A percentile compares a stretch with the other conserved stretches of the same genome.
These are phyloP conservation scores for Ophiostoma triangulosporum DNA, from an alignment of 2,329 filamentous ascomycete genomes.

Conservation along the genomic window DNA sequence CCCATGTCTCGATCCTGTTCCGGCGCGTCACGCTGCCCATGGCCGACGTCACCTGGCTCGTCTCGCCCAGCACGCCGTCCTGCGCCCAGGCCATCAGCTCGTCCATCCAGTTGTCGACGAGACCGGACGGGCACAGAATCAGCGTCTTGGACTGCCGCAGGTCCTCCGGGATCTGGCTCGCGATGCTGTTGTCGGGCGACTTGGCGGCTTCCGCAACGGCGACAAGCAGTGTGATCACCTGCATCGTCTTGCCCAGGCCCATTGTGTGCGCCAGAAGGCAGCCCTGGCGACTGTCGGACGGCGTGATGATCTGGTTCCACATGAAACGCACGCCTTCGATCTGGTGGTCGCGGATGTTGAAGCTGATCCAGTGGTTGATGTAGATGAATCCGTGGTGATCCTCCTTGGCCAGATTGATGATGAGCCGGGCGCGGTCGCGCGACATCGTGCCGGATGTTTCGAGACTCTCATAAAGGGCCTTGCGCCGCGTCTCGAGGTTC, in stretches of 20 bases:
- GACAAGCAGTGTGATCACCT: conserved; percentile 71
- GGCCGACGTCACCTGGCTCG: conserved; percentile 40
- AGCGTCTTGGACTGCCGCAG: conserved; percentile 52
- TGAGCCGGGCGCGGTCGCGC: conserved; percentile 36
- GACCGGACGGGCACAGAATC: conserved; percentile 58
- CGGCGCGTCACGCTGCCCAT: conserved; percentile 24
- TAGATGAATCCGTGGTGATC: conserved; percentile 44
- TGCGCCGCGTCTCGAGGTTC: conserved; percentile 39
- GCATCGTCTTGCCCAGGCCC: conserved; percentile 89
- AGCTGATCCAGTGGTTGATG: conserved; percentile 49
- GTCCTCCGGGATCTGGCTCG: conserved; percentile 52
- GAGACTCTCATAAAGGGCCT: conserved; percentile 32
- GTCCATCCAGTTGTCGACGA: conserved; percentile 73
- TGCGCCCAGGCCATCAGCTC: conserved; percentile 63
- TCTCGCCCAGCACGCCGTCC: conserved; percentile 35
- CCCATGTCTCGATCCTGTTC: conserved; percentile 43
- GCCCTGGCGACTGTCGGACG: conserved; percentile 47
- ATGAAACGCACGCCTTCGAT: conserved; percentile 72
- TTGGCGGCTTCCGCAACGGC: conserved; percentile 53
- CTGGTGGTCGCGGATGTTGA: conserved; percentile 64
- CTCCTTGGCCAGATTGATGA: conserved; percentile 54
- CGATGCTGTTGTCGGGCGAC: conserved; percentile 43
- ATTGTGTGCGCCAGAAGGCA: conserved; percentile 81
- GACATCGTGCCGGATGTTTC: conserved; percentile 28
- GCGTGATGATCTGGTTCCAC: conserved; percentile 68